Conservation (phyloP, 177 flowering plant species). For the Vitis hybrid region DNA sequence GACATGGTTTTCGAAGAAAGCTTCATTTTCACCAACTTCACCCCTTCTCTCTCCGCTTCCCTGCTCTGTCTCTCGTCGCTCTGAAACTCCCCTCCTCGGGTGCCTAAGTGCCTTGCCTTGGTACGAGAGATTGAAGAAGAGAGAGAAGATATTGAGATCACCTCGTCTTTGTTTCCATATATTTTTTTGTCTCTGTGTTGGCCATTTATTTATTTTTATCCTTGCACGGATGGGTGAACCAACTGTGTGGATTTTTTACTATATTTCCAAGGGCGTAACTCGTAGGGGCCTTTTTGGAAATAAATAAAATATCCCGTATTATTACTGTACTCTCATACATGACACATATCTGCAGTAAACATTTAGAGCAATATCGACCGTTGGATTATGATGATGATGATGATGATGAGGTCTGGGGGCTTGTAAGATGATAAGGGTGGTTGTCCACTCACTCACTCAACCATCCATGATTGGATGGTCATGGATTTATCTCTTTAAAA, state of each 20-base stretch:
- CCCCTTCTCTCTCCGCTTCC: not conserved
- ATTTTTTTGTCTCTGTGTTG: not conserved
- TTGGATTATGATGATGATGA: not conserved
- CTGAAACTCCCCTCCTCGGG: not conserved
- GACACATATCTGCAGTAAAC: not conserved
- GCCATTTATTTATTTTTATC: constrained; percentile 8
- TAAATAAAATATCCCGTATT: not conserved
- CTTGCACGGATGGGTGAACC: constrained; percentile 24
- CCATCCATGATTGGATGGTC: constrained; percentile 8
- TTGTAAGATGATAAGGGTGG: not conserved
- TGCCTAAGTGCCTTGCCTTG: not conserved
- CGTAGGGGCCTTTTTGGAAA: constrained; percentile 17
- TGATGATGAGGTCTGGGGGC: too few relatives aligned
- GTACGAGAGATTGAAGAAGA: not conserved
- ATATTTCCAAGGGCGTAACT: not conserved
- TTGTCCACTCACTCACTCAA: not conserved
- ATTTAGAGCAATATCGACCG: not conserved
- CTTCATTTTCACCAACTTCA: constrained; percentile 28
- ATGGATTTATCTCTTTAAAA: constrained; percentile 2
- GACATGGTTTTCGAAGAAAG: constrained; percentile 50
- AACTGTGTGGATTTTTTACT: constrained; percentile 7
- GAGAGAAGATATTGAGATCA: constrained; percentile 7
- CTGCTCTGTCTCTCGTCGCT: not conserved
- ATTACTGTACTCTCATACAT: not conserved
- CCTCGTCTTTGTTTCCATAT: not conserved